Percentiles rank a stretch among this genome's conserved stretches.
Conservation (phyloP, 2,329 filamentous ascomycete species). For the Microcyclospora tardicrescens region DNA sequence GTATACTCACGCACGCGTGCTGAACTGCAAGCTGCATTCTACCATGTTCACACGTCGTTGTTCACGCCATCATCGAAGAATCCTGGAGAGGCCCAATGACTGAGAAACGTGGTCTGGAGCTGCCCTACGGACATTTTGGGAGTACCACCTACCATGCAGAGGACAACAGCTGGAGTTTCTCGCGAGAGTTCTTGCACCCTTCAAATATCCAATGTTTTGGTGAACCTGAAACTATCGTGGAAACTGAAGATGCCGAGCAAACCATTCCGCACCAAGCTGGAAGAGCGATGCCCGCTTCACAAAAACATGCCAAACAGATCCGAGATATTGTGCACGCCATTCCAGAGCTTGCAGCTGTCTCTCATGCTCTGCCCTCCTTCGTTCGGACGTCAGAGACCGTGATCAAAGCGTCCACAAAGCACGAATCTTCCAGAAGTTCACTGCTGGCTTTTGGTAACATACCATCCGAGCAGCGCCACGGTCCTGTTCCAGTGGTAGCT, state of each 20-base stretch:
- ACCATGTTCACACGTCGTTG: conserved; percentile 4
- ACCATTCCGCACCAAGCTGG: no score
- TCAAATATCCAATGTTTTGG: conserved; percentile 17
- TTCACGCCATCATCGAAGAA: conserved; percentile 32
- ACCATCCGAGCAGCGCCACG: conserved; percentile 27
- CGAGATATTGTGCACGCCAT: conserved; percentile 6
- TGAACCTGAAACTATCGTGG: conserved; percentile 11
- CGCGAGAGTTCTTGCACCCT: conserved; percentile 3
- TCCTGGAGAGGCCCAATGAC: conserved; percentile 40
- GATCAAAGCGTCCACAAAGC: conserved; percentile 16
- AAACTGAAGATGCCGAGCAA: no score
- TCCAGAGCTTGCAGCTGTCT: conserved; percentile 15
- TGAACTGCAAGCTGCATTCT: no score
- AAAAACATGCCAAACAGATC: conserved; percentile 9
- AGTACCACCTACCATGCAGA: conserved; percentile 36
- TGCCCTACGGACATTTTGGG: conserved; percentile 43
- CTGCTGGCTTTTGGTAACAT: conserved; percentile 46
- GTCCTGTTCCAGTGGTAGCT: conserved; percentile 22
- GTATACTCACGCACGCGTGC: not conserved
- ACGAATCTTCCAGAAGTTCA: conserved; percentile 29
- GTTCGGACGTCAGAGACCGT: conserved; percentile 21
- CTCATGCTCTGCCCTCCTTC: conserved; percentile 7
- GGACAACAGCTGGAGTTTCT: conserved; percentile 31
- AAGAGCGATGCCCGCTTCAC: conserved; percentile 1
- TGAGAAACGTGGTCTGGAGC: conserved; percentile 37